Percentiles rank a stretch among this genome's conserved stretches.
These are phyloP conservation scores for Piloderma croceum DNA, from an alignment of 768 basidiomycete species.

Conservation along the genomic window DNA sequence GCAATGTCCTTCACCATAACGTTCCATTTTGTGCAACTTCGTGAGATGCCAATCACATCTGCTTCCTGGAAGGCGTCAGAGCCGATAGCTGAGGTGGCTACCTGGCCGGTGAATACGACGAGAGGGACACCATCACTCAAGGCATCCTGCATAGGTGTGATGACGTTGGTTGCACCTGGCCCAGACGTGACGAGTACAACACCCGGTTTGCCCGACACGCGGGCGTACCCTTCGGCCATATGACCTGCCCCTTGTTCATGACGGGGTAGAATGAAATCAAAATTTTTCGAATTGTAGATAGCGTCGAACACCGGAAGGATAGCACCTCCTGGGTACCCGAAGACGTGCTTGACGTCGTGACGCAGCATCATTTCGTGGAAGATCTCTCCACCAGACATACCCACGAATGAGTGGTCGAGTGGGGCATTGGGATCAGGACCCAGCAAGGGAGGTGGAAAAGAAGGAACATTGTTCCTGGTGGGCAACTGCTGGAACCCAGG, in stretches of 20 bases:
- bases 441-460: conserved; percentile 29
- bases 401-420: conserved; percentile 83
- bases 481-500: conserved; percentile 50
- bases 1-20: conserved; percentile 98
- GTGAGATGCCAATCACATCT: conserved; percentile 92
- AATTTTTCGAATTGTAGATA: conserved; percentile 92
- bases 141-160: conserved; percentile 98
- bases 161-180: conserved; percentile 95
- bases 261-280: conserved; percentile 91
- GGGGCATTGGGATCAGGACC: conserved; percentile 39
- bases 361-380: conserved; percentile 99
- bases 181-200: conserved; percentile 98
- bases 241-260: conserved; percentile 99
- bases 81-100: conserved; percentile 99
- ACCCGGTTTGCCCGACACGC: conserved; percentile 94
- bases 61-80: conserved; percentile 99
- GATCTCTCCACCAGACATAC: conserved; percentile 92
- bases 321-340: conserved; percentile 97
- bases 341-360: conserved; percentile 92
- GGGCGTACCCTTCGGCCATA: conserved; percentile 98
- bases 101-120: conserved; percentile 94
- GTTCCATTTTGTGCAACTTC: conserved; percentile 99
- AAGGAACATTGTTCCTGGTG: conserved; percentile 30
- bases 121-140: conserved; percentile 90
- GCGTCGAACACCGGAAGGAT: conserved; percentile 99